Base-by-base conservation (phyloP, 1,139 yeast genomes). In the Ashbya aceris region DNA sequence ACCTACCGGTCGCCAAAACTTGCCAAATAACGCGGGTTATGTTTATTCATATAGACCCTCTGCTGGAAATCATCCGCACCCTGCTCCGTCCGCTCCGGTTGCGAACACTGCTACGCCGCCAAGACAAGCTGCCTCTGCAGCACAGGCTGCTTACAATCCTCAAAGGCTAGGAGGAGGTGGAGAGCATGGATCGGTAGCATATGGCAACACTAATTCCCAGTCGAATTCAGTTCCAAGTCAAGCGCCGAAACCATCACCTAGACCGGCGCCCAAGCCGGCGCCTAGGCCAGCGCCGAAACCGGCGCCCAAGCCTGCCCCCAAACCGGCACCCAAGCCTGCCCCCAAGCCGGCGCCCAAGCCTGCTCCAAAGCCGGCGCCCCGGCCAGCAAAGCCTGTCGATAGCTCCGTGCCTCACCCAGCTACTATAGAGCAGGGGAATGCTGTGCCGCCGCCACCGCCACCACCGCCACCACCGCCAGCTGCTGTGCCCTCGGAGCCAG, bases 381-480 rank as follows among this genome's bases (percentile, higher is more conserved):
- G 11, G 29, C 30, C 12, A 11, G 29, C 40, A 13, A 44, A 40
- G 20, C 12, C 36, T 10, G 41, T 13, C 5, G 35, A 37, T n/a
- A 33, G 44, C 17, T 47, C 51, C 30, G 43, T 51, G 14, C 44
- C 51, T 29, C 43, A 57, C 8, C 45, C 49, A 42, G 39, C 33
- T 44, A 46, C 17, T 29, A 26, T 13, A 13, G 37, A 13, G n/a
- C 12, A 32, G 7, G 29, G 9, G 2, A 39, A 35, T 20, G 39
- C 41, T n/a, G 42, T 39, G 10, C 44, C 44, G 12, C 30, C 73
- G 1, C 13, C 31, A 29, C 75, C 81, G 2, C 82, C 87, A 1
- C 87, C 94, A 4, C 81, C 93, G 1, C 78, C 83, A 1, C 75
- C 83, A 8, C 73, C 80, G 0, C 70, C 77, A 0, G 67, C 69